Percentiles rank a stretch among this genome's conserved stretches.
Conservation (phyloP, 495 filamentous ascomycete species). For the Daldinia caldariorum region DNA sequence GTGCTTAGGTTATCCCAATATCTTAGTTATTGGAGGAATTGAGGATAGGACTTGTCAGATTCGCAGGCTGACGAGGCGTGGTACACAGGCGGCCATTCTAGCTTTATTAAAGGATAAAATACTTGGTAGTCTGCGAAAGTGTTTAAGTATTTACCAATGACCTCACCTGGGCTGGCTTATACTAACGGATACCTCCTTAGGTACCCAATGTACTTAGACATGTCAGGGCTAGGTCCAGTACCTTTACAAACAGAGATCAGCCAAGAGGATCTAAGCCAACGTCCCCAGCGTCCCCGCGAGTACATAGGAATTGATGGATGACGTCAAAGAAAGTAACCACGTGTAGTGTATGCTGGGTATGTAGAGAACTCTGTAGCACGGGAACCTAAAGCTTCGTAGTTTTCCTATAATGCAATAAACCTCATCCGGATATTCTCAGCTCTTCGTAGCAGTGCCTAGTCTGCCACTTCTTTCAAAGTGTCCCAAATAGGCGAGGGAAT, state of each 20-base stretch:
- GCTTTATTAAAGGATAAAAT: constrained; percentile 7
- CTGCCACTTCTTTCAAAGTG: constrained; percentile 15
- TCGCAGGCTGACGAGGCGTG: constrained; percentile 17
- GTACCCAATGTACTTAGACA: background rate
- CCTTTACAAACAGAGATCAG: background rate
- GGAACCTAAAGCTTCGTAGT: background rate
- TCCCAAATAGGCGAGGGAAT: constrained; percentile 24
- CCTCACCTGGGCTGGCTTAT: constrained; percentile 3
- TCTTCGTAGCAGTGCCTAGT: constrained; percentile 9
- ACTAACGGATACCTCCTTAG: background rate
- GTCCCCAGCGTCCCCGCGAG: background rate
- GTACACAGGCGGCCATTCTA: constrained; percentile 1
- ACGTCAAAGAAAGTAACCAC: constrained; percentile 27
- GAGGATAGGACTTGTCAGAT: constrained; percentile 24
- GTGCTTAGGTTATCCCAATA: constrained; percentile 18
- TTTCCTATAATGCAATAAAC: background rate
- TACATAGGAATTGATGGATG: constrained; percentile 23
- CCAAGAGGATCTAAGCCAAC: constrained; percentile 1
- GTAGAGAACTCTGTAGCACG: constrained; percentile 7
- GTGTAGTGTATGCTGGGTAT: background rate
- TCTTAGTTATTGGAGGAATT: background rate
- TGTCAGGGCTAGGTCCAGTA: background rate
- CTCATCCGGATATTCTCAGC: background rate
- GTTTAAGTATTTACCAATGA: constrained; percentile 3
- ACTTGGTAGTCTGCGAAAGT: background rate